A percentile compares a stretch with the other conserved stretches of the same genome.
Conservation (phyloP, 345 rosid genomes). For the Heritiera fomes region DNA sequence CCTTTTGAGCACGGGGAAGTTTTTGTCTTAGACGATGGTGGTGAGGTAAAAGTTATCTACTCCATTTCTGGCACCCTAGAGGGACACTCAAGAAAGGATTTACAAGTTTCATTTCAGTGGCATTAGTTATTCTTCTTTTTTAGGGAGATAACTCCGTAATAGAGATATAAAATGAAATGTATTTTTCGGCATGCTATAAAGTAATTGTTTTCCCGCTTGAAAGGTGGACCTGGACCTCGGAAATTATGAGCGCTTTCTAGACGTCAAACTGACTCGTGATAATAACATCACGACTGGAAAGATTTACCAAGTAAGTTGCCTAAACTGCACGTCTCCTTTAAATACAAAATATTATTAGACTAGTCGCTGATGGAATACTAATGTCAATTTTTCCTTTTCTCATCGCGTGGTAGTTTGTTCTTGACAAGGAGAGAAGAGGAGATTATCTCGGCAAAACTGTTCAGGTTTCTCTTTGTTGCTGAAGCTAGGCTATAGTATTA, state of each 20-base stretch:
- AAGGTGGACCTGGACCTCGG: conserved; percentile 99
- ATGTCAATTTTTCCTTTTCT: neutral
- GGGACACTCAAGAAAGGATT: neutral
- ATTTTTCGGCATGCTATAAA: neutral
- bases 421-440: conserved; percentile 91
- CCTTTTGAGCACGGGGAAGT: conserved; percentile 99
- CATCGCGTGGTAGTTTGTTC: conserved; percentile 53
- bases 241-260: conserved; percentile 93
- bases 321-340: neutral
- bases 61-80: neutral
- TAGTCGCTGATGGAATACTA: neutral
- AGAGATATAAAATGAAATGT: neutral
- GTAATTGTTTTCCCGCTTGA: conserved; percentile 11
- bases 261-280: conserved; percentile 77
- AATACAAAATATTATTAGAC: neutral
- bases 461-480: conserved; percentile 53
- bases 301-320: conserved; percentile 71
- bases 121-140: neutral
- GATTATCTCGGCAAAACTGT: conserved; percentile 97
- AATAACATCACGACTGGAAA: conserved; percentile 95
- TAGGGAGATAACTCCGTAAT: neutral
- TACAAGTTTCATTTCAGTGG: neutral
- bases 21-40: conserved; percentile 94
- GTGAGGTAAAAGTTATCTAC: conserved; percentile 62
- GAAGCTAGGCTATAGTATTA: neutral